Percentiles rank a stretch among this genome's conserved stretches.
These are phyloP conservation scores for Wickerhamiella infanticola DNA, from an alignment of 1,139 yeast genomes.

Conservation along the genomic window DNA sequence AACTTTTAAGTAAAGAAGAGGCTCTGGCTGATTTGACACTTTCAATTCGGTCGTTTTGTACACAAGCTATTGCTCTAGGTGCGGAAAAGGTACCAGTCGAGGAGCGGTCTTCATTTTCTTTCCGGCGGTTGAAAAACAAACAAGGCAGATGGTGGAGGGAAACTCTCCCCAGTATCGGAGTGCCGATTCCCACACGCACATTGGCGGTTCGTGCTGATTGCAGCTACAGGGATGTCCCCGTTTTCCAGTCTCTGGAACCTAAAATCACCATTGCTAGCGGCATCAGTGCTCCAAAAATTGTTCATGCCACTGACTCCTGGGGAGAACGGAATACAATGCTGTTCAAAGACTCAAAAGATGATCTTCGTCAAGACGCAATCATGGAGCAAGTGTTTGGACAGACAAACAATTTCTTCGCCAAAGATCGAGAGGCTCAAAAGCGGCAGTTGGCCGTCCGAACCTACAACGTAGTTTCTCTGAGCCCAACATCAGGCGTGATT, in stretches of 20 bases:
- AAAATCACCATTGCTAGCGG: conserved; percentile 56
- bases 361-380: conserved; percentile 84
- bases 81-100: background rate
- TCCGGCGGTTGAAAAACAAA: background rate
- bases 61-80: background rate
- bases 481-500: conserved; percentile 74
- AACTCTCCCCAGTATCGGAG: conserved; percentile 27
- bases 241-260: conserved; percentile 32
- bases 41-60: background rate
- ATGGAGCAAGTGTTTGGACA: conserved; percentile 95
- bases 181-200: conserved; percentile 59
- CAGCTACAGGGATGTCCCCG: conserved; percentile 36
- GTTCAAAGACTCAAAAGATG: conserved; percentile 79
- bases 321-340: conserved; percentile 46
- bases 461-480: conserved; percentile 80
- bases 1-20: no score
- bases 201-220: conserved; percentile 31
- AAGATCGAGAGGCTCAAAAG: conserved; percentile 40
- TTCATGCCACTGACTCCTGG: conserved; percentile 36
- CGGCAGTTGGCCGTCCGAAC: conserved; percentile 55
- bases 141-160: conserved; percentile 36
- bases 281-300: conserved; percentile 71
- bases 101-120: background rate
- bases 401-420: conserved; percentile 53
- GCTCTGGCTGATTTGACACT: background rate